These are phyloP conservation scores for Rhazya stricta DNA, from an alignment of 257 asterid species.

Conservation along the genomic window DNA sequence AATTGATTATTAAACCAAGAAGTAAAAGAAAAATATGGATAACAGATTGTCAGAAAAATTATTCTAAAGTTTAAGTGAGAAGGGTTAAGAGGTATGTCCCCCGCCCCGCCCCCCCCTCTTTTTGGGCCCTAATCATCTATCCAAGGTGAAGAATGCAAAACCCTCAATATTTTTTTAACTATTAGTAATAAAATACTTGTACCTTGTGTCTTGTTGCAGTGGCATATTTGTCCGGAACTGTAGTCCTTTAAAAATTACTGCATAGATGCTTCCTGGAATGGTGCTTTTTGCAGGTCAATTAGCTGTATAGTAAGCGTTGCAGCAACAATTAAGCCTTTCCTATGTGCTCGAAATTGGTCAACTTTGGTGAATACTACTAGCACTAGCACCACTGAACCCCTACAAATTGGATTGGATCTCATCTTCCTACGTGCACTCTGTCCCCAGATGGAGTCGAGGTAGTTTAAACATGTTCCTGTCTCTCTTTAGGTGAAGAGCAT, in stretches of 20 bases:
- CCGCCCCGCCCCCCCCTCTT: too few species aligned
- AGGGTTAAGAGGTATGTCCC: too few species aligned
- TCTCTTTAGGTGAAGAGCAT: not conserved
- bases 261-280: not conserved
- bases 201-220: too few species aligned
- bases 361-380: not conserved
- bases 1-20: too few species aligned
- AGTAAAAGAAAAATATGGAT: too few species aligned
- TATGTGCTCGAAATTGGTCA: not conserved
- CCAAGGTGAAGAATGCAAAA: too few species aligned
- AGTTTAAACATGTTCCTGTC: not conserved
- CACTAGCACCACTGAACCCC: not conserved
- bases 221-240: not conserved
- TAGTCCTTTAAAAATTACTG: not conserved
- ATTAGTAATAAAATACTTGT: too few species aligned
- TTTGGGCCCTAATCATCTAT: too few species aligned
- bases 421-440: not conserved
- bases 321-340: not conserved
- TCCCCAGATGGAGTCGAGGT: not conserved
- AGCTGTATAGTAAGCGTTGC: not conserved
- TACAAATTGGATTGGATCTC: not conserved
- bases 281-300: not conserved
- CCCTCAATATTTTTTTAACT: too few species aligned
- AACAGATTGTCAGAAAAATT: too few species aligned
- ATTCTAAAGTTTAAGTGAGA: too few species aligned